Evolutionary conservation across 2,329 filamentous ascomycete genomes (phyloP).

Genomic region (Monilinia polystroma): DNA sequence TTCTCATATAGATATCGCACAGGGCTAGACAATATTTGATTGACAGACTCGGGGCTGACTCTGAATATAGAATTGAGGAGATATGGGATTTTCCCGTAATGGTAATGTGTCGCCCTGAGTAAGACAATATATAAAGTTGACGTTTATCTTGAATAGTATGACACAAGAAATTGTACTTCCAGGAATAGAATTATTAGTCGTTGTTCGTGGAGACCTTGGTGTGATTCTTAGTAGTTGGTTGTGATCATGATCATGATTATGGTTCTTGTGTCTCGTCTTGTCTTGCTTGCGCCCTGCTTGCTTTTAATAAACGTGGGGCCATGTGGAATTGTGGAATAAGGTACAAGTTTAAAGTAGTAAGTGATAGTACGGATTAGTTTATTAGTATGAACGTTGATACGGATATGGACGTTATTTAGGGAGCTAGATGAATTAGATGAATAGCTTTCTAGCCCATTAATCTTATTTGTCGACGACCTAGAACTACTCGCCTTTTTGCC

Average conservation of each 20-base stretch:
- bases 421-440: background rate
- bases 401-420: background rate
- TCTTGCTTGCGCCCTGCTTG: constrained; percentile 13
- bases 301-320: constrained; percentile 16
- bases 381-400: background rate
- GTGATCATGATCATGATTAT: background rate
- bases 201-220: background rate
- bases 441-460: background rate
- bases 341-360: constrained; percentile 9
- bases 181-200: background rate
- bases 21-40: background rate
- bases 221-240: background rate
- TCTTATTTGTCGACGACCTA: background rate
- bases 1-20: background rate
- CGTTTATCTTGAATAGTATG: too few species aligned
- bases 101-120: background rate
- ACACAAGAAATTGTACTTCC: too few species aligned
- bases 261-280: constrained; percentile 1
- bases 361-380: background rate
- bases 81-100: background rate
- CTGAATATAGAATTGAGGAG: constrained; percentile 6
- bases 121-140: too few species aligned
- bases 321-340: constrained; percentile 9
- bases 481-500: background rate
- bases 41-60: constrained; percentile 4